Base-by-base conservation (phyloP, 768 basidiomycete species). In the Fomitopsis pulvina region DNA sequence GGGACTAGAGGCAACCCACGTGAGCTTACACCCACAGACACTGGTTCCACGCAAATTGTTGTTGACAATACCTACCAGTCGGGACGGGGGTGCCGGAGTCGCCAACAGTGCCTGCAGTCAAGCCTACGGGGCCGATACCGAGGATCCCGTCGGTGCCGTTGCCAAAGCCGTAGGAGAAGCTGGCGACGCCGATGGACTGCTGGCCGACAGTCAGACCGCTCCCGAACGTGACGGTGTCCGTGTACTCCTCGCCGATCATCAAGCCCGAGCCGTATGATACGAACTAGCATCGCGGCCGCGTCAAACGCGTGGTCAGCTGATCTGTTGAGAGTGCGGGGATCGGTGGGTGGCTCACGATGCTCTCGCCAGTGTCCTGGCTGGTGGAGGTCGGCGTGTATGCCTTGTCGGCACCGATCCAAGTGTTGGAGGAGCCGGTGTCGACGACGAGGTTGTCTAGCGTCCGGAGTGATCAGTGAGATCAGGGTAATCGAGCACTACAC, bases 101-200 rank as follows among this genome's bases (percentile, higher is more conserved):
- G 27, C n/a, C 44, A 21, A 59, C 41, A 4, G 63, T 64, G 60
- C 72, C 76, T 44, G 65, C 11, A 0, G 84, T 85, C 42, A 86
- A 68, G 47, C 65, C 71, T 10, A 67, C 65, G 20, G 85, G 85
- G 21, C 85, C 85, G 50, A 86, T 75, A 16, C n/a, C n/a, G n/a
- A n/a, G n/a, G n/a, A n/a, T n/a, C n/a, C n/a, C n/a, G n/a, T n/a
- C n/a, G n/a, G n/a, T n/a, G n/a, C n/a, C n/a, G n/a, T n/a, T n/a
- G n/a, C n/a, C n/a, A 57, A 68, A 64, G 4, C 76, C 83, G 2
- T 45, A 21, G 1, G 77, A 70, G 0, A 21, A 59, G 3, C 67
- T 61, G 16, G 84, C 81, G 44, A 80, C 82, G 57, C 84, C 84
- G 45, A 87, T 83, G 9, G 81, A 83, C 58, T 87, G 85, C 4